Evolutionary conservation across 2,329 filamentous ascomycete genomes (phyloP).

Genomic region (Fusarium chaquense): DNA sequence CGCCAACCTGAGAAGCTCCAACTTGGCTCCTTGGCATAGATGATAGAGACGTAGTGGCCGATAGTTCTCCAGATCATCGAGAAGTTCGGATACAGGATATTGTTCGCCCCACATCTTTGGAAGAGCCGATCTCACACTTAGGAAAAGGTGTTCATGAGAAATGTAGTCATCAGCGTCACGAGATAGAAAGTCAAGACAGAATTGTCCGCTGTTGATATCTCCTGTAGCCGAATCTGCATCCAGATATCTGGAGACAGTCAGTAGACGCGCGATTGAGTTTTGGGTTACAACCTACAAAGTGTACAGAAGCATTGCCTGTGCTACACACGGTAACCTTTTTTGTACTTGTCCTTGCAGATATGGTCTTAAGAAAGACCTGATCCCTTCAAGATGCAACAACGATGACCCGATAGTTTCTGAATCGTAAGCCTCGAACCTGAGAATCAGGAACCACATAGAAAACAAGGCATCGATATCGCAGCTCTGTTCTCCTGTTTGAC

Average conservation of each 20-base stretch:
- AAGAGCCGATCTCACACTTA: conserved; percentile 33
- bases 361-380: conserved; percentile 31
- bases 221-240: conserved; percentile 40
- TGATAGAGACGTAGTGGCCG: conserved; percentile 34
- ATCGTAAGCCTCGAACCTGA: conserved; percentile 36
- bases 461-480: conserved; percentile 38
- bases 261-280: fast-evolving
- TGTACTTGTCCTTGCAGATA: conserved; percentile 24
- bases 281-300: conserved; percentile 19
- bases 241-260: conserved; percentile 17
- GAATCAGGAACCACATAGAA: conserved; percentile 42
- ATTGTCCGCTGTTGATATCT: conserved; percentile 26
- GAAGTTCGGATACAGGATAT: conserved; percentile 36
- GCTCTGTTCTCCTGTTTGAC: conserved; percentile 8
- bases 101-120: conserved; percentile 41
- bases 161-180: conserved; percentile 40
- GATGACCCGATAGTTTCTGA: conserved; percentile 29
- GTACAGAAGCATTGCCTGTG: conserved; percentile 37
- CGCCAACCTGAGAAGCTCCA: conserved; percentile 32
- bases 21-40: conserved; percentile 38
- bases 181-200: conserved; percentile 38
- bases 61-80: conserved; percentile 42
- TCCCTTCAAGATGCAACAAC: conserved; percentile 37
- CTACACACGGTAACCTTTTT: conserved; percentile 27
- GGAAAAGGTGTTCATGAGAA: conserved; percentile 40